Evolutionary conservation across 345 rosid genomes (phyloP), one percentile per base, ranked within the genome.

Genomic region (Lumnitzera racemosa): DNA sequence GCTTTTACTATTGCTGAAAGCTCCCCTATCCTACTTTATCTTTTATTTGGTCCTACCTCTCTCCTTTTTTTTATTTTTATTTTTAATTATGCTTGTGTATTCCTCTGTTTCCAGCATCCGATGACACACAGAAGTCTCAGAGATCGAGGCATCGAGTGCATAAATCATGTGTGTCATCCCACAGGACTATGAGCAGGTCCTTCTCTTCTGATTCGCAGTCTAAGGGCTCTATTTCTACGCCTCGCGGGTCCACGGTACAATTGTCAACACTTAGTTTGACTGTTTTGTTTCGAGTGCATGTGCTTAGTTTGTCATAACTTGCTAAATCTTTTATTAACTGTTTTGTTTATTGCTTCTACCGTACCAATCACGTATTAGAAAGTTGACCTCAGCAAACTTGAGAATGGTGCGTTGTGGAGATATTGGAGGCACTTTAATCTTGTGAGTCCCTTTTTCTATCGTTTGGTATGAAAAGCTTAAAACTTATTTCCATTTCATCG

Each of bases 401-500:
- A 94, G 82, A 83, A 81, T 85, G 74, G 85, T 77, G 96, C 97
- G 15, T 75, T 94, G 55, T 81, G 83, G 89, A 86, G 82, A 87
- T 90, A 94, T 65, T 77, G 82, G 86, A 85, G 83, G 69, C 95
- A 94, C 69, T 94, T 86, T 78, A 94, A 94, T 80, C 97, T 90
- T 9, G 99, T 94, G 74, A 83, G 95, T 69, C 16, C 16, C 15
- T 48, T 65, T 48, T 36, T 2, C 43, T 15, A n/a, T 4, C 3
- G 51, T 20, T 66, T 20, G 12, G 51, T 14, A 51, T 46, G 51
- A 15, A 25, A 3, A 10, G 16, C 23, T 24, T 11, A 23, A 23
- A 0, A 16, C 47, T 52, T 24, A 1, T 8, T 27, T 11, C 13
- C 13, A 14, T 17, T 14, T 3, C 43, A 12, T 12, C 24, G 12